Conservation (phyloP, 1,139 yeast genomes). For the Suhomyces bolitotheri region DNA sequence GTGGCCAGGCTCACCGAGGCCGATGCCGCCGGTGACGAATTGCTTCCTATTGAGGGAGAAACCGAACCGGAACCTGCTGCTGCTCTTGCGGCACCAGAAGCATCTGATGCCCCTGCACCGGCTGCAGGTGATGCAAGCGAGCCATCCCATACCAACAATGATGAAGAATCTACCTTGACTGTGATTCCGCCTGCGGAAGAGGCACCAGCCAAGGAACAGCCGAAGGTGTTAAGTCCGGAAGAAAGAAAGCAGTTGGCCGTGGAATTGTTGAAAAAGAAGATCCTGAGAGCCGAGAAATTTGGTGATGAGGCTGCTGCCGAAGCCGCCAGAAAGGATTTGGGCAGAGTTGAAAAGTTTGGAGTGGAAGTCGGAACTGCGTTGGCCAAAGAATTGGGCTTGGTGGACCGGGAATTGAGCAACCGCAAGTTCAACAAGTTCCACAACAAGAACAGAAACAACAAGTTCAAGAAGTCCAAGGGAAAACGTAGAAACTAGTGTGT, state of each 20-base stretch:
- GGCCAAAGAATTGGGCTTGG: constrained; percentile 66
- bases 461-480: constrained; percentile 10
- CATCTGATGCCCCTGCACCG: constrained; percentile 19
- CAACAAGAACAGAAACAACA: constrained; percentile 14
- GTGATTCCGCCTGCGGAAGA: constrained; percentile 13
- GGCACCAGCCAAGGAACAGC: constrained; percentile 21
- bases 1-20: constrained; percentile 61
- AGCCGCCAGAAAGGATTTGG: constrained; percentile 56
- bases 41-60: constrained; percentile 19
- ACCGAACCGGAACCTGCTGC: constrained; percentile 13
- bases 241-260: constrained; percentile 71
- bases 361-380: constrained; percentile 67
- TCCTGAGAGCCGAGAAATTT: constrained; percentile 74
- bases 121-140: constrained; percentile 14
- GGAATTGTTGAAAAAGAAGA: constrained; percentile 65
- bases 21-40: constrained; percentile 11
- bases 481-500: constrained; percentile 11
- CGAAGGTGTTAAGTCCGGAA: constrained; percentile 57
- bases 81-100: constrained; percentile 16
- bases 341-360: constrained; percentile 82
- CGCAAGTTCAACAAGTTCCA: constrained; percentile 16
- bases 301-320: constrained; percentile 61
- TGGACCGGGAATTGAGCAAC: constrained; percentile 32
- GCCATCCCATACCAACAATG: constrained; percentile 13
- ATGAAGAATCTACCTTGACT: constrained; percentile 14